These are phyloP conservation scores for Nematocida sp. DNA, from an alignment of 371 early-diverging fungal species.

Conservation along the genomic window DNA sequence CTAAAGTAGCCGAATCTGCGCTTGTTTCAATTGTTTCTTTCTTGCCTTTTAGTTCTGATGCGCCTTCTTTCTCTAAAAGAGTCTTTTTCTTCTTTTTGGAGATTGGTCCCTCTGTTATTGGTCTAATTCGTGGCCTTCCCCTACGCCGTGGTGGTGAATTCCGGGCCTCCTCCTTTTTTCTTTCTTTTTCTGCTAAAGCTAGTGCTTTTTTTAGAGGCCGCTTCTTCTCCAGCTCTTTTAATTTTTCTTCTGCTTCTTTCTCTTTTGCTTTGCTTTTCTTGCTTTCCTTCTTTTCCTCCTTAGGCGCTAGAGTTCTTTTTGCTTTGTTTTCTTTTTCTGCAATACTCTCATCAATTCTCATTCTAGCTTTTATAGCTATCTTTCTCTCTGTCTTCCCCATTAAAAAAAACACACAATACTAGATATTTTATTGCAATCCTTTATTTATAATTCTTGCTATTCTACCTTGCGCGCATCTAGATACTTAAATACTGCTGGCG, in stretches of 20 bases:
- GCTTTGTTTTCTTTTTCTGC: not conserved
- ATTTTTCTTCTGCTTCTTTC: constrained; percentile 2
- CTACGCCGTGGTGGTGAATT: not conserved
- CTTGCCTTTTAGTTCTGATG: not conserved
- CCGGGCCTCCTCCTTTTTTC: constrained; percentile 6
- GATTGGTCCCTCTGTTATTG: not conserved
- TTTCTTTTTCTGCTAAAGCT: not conserved
- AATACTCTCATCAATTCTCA: not conserved
- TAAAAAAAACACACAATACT: constrained; percentile 29
- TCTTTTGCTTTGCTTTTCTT: not conserved
- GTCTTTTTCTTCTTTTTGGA: not conserved
- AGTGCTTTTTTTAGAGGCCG: constrained; percentile 11
- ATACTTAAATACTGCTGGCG: constrained; percentile 43
- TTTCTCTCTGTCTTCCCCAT: constrained; percentile 18
- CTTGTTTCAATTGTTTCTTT: not conserved
- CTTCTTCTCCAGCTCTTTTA: not conserved
- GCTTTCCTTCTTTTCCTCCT: not conserved
- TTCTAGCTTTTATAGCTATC: not conserved
- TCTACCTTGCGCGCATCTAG: not conserved
- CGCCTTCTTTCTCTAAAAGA: not conserved
- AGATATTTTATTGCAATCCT: constrained; percentile 4
- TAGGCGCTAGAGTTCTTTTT: not conserved
- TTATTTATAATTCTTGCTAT: constrained; percentile 7
- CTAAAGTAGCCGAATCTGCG: not conserved
- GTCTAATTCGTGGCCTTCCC: not conserved